Evolutionary conservation across 108 stramenopile species (phyloP), one percentile per base, ranked within the genome.

Genomic region (Mediolabrus comicus): DNA sequence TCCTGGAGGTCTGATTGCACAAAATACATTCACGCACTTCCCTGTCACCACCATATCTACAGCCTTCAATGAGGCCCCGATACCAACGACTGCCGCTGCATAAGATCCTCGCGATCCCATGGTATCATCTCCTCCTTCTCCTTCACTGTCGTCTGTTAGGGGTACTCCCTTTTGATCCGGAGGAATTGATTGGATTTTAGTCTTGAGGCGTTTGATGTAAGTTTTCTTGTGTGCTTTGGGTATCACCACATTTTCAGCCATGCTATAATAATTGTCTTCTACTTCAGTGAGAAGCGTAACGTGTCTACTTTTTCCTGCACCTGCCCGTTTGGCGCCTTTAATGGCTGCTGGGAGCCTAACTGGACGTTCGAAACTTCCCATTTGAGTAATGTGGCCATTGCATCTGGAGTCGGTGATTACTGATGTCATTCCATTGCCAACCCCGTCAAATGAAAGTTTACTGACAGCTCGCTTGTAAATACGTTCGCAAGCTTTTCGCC

Each of bases 1-100:
- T 5, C 97, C 97, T 4, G 97, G 97, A 6, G 97, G 97, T 10
- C 97, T 82, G 11, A 90, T 82, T 31, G 92, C 87, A 59, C 96
- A 98, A 71, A 97, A 95, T 13, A 79, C 93, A 65, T 96, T 98
- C 0, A 84, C 79, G 53, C 85, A 84, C 46, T 92, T 81, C 26
- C 96, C 96, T 51, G 87, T 71, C 36, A 95, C 81, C 25, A 98
- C 84, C 83, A 88, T 92, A 52, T 96, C 95, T 38, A 88, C 89
- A 17, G 84, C 97, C 33, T 84, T 74, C 25, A 97, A 36, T 9
- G 92, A 88, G 39, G 93, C 86, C 13, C 87, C 95, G n/a, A 98
- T 96, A 3, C 91, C 97, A 26, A 85, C 76, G 53, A 95, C 65
- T 17, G 98, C 97, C 14, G 98, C 99, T 43, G 71, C 83, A 75